These are phyloP conservation scores for Phytopythium kandeliae DNA, from an alignment of 352 stramenopile genomes.

Conservation along the genomic window DNA sequence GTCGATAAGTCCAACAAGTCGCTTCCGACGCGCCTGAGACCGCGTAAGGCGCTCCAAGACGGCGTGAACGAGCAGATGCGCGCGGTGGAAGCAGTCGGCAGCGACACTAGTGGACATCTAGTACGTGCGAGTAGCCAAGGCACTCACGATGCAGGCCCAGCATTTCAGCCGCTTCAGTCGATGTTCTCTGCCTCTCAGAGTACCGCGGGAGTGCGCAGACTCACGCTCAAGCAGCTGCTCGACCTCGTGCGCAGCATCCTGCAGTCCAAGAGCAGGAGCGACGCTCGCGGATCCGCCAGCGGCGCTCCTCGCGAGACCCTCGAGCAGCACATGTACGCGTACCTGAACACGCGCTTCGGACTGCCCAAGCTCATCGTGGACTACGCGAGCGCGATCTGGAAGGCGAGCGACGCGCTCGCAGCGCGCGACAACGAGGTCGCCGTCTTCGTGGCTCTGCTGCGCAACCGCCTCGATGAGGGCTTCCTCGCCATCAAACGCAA, in stretches of 20 bases:
- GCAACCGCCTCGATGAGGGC: conserved; percentile 79
- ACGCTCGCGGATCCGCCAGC: conserved; percentile 31
- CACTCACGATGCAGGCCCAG: too few relatives aligned
- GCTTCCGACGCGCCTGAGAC: background rate
- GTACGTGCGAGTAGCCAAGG: too few relatives aligned
- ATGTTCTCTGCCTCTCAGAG: background rate
- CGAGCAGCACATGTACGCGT: conserved; percentile 89
- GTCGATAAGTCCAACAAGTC: background rate
- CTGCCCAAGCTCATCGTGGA: conserved; percentile 69
- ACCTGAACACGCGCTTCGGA: conserved; percentile 84
- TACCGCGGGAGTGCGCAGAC: conserved; percentile 19
- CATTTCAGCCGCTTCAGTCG: too few relatives aligned
- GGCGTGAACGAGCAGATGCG: background rate
- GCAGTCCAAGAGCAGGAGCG: conserved; percentile 64
- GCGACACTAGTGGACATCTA: background rate
- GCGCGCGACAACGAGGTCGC: conserved; percentile 60
- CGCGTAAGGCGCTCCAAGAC: conserved; percentile 1
- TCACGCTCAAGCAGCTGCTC: conserved; percentile 77
- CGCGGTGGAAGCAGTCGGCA: background rate
- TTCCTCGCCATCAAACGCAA: conserved; percentile 76
- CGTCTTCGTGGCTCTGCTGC: conserved; percentile 71
- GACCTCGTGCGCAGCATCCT: conserved; percentile 72
- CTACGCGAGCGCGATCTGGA: conserved; percentile 80
- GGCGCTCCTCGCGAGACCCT: conserved; percentile 70
- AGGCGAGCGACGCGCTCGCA: conserved; percentile 44